Evolutionary conservation across 352 stramenopile genomes (phyloP).

Genomic region (Pythium folliculosum): DNA sequence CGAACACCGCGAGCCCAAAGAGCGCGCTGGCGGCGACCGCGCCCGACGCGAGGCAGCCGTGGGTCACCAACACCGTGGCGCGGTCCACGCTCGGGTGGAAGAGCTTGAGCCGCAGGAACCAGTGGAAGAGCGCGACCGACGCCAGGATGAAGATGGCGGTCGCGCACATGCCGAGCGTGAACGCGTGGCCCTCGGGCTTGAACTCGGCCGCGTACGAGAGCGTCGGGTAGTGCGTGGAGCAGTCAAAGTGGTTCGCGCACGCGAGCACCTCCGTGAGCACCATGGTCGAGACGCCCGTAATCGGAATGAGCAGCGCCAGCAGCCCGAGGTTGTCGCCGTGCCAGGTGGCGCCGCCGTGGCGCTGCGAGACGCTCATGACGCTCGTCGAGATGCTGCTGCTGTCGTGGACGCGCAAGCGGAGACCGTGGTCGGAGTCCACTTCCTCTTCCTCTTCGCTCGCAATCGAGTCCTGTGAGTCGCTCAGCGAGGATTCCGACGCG

Average conservation of each 20-base stretch:
- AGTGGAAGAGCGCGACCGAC: constrained; percentile 61
- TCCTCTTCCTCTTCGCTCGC: constrained; percentile 24
- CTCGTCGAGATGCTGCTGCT: neutral
- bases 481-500: constrained; percentile 17
- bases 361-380: constrained; percentile 4
- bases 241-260: constrained; percentile 75
- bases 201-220: constrained; percentile 86
- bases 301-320: constrained; percentile 69
- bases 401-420: constrained; percentile 1
- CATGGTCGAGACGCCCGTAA: constrained; percentile 76
- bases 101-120: constrained; percentile 62
- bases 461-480: constrained; percentile 18
- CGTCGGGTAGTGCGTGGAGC: constrained; percentile 71
- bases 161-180: constrained; percentile 77
- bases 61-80: constrained; percentile 12
- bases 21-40: constrained; percentile 46
- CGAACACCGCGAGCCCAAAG: constrained; percentile 64
- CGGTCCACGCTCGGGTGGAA: constrained; percentile 12
- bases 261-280: constrained; percentile 65
- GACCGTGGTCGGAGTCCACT: neutral
- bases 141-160: constrained; percentile 76
- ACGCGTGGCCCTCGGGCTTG: constrained; percentile 62
- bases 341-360: constrained; percentile 13
- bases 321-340: constrained; percentile 60
- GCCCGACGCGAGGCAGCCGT: constrained; percentile 34